phyloP scores from a whole-genome alignment of 257 asterid species.

The Lavandula angustifolia region DNA sequence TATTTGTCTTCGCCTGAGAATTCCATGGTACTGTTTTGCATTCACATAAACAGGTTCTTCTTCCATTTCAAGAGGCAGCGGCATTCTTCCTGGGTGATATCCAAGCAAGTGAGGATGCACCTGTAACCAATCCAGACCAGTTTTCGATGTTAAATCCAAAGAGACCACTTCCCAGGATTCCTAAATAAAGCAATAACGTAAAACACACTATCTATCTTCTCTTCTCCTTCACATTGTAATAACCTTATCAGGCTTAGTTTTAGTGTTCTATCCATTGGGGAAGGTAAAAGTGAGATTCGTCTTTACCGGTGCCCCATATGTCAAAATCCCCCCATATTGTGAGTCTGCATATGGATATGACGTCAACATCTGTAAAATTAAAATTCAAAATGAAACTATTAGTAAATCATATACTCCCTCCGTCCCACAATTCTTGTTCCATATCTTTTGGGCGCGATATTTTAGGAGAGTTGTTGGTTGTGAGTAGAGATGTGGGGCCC shows the following conservation, averaged over 20 bases:
- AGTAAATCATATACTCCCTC: too few relatives aligned
- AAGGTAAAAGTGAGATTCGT: constrained; percentile 23
- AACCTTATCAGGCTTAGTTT: constrained; percentile 14
- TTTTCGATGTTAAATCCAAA: constrained; percentile 9
- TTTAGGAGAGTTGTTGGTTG: too few relatives aligned
- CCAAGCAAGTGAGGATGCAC: constrained; percentile 66
- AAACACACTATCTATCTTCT: not conserved
- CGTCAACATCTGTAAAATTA: constrained; percentile 61
- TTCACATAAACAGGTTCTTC: constrained; percentile 85
- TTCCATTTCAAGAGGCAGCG: constrained; percentile 78
- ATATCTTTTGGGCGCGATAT: too few relatives aligned
- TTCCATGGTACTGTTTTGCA: constrained; percentile 82
- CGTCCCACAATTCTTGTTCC: too few relatives aligned
- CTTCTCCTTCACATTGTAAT: constrained; percentile 16
- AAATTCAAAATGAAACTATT: not conserved
- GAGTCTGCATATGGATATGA: constrained; percentile 70
- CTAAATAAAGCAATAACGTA: not conserved
- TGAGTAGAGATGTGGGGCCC: too few relatives aligned
- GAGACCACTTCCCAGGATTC: not conserved
- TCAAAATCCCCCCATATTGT: constrained; percentile 60
- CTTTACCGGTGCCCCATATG: constrained; percentile 75
- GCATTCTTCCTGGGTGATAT: constrained; percentile 67
- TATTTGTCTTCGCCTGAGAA: constrained; percentile 72
- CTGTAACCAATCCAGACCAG: constrained; percentile 35
- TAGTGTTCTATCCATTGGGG: not conserved